These are phyloP conservation scores for Cercospora sp. DNA, from an alignment of 2,329 filamentous ascomycete species.

Conservation along the genomic window DNA sequence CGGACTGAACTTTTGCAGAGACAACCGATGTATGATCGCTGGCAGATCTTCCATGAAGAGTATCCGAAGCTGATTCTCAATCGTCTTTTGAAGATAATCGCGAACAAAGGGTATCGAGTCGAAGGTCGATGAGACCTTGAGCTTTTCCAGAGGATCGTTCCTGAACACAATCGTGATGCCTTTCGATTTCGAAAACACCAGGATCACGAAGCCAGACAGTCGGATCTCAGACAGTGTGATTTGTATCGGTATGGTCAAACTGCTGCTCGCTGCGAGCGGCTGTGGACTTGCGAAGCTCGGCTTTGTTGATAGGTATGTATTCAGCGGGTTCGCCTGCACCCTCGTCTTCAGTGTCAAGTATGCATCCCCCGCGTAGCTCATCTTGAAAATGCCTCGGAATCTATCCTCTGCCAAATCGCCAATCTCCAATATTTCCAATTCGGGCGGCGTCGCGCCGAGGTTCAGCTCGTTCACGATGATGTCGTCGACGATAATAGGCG, in stretches of 20 bases:
- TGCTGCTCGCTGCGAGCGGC: constrained; percentile 84
- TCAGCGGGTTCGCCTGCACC: constrained; percentile 95
- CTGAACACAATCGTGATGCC: constrained; percentile 94
- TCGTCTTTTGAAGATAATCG: constrained; percentile 93
- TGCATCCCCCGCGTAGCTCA: constrained; percentile 95
- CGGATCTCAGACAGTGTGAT: constrained; percentile 96
- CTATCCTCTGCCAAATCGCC: constrained; percentile 95
- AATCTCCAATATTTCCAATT: constrained; percentile 96
- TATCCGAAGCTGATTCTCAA: constrained; percentile 87
- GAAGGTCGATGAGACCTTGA: constrained; percentile 98
- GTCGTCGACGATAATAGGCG: constrained; percentile 98
- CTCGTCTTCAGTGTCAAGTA: constrained; percentile 92
- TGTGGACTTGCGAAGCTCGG: constrained; percentile 90
- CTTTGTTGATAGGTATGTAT: constrained; percentile 90
- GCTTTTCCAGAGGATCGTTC: constrained; percentile 94
- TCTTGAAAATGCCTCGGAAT: constrained; percentile 98
- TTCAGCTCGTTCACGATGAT: constrained; percentile 98
- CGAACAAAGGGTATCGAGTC: constrained; percentile 98
- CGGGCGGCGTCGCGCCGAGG: constrained; percentile 87
- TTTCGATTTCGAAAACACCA: constrained; percentile 97
- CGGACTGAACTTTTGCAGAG: constrained; percentile 83
- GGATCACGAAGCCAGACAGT: constrained; percentile 91
- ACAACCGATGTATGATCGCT: constrained; percentile 91
- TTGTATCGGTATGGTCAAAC: constrained; percentile 93
- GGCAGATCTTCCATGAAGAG: constrained; percentile 98